Conservation (phyloP, 148 eudicot genomes). For the Beta vulgaris region DNA sequence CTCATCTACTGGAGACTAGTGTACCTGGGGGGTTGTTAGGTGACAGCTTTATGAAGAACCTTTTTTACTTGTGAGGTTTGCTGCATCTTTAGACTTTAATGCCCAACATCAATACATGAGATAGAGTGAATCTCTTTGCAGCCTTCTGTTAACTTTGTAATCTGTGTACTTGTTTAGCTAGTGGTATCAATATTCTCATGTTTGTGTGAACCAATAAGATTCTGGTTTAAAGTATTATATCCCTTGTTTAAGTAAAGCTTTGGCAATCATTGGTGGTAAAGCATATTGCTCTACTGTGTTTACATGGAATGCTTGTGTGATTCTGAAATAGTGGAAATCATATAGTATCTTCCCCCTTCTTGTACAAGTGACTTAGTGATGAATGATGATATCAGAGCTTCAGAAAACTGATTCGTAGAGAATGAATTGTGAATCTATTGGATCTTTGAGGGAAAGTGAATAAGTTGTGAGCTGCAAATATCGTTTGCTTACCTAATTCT, state of each 20-base stretch:
- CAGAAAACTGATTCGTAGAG: background rate
- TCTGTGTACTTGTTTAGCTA: background rate
- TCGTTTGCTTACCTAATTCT: background rate
- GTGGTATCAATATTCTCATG: background rate
- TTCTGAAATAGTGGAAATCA: background rate
- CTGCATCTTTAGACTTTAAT: background rate
- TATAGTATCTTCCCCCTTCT: background rate
- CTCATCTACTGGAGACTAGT: background rate
- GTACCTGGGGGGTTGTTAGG: background rate
- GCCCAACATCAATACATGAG: background rate
- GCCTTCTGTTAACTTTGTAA: background rate
- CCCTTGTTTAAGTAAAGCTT: background rate
- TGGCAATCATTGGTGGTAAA: background rate
- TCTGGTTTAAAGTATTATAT: background rate
- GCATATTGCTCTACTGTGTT: background rate
- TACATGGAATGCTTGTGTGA: background rate
- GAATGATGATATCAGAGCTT: background rate
- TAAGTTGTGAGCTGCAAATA: background rate
- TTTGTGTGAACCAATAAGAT: background rate
- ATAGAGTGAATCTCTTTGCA: background rate
- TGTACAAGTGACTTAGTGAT: background rate
- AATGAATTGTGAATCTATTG: background rate
- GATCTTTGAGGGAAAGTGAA: background rate
- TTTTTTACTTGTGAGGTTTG: background rate
- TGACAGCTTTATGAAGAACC: background rate